A percentile compares a stretch with the other conserved stretches of the same genome.
Conservation (phyloP, 1,284 basidiomycete species). For the Apiotrichum brassicae region DNA sequence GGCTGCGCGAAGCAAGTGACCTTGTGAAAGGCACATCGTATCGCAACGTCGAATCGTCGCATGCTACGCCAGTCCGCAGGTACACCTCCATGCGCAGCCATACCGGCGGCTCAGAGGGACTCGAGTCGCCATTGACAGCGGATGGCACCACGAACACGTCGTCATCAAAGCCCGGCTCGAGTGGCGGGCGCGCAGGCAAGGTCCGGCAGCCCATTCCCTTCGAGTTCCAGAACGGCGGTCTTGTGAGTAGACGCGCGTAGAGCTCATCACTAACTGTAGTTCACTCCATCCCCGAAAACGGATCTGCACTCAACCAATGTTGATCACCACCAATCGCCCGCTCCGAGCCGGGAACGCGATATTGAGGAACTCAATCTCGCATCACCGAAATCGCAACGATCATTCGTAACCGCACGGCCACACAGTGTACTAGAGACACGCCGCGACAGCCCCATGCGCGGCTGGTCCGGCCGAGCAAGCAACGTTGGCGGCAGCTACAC, state of each 20-base stretch:
- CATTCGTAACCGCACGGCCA: constrained; percentile 6
- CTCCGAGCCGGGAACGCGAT: not conserved
- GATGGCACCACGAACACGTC: not conserved
- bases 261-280: constrained; percentile 24
- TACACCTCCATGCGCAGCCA: not conserved
- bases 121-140: not conserved
- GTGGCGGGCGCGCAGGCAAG: not conserved
- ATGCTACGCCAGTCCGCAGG: not conserved
- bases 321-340: constrained; percentile 1
- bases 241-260: constrained; percentile 33
- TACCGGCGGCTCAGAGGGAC: not conserved
- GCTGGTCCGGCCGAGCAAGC: not conserved
- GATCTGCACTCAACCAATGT: not conserved
- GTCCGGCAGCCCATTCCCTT: constrained; percentile 28
- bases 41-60: not conserved
- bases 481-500: not conserved
- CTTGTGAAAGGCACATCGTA: constrained; percentile 17
- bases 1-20: constrained; percentile 36
- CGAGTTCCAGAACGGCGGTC: constrained; percentile 29
- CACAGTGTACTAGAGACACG: constrained; percentile 1
- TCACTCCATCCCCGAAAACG: constrained; percentile 31
- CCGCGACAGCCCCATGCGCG: not conserved
- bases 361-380: not conserved
- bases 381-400: constrained; percentile 1
- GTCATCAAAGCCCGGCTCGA: not conserved